Evolutionary conservation across 2,329 filamentous ascomycete genomes (phyloP), one percentile per base, ranked within the genome.

Genomic region (Tolypocladium guangdongense): DNA sequence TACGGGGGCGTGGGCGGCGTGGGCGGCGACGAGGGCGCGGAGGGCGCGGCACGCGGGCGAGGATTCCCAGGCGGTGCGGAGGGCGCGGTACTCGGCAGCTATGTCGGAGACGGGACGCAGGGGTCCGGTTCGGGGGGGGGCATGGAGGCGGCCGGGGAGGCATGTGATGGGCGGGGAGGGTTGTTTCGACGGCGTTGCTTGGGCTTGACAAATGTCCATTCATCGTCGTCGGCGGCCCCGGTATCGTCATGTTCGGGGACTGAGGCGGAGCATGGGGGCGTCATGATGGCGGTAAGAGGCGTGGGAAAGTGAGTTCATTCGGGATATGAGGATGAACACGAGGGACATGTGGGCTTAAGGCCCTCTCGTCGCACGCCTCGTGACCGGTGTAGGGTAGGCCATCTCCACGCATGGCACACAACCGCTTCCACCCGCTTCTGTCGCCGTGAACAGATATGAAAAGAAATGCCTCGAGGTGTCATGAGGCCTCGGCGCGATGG

Each of bases 21-120:
- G 63, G 0, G 56, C 54, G 0, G 58, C 52, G 4, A 78, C 50
- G 4, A 74, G 58, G 1, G 62, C 58, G 6, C 62, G 59, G 4
- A 81, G 64, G 7, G 57, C 56, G 1, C 53, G 49, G 57, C 66
- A 69, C 24, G 59, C 60, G 0, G 59, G 35, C 1, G 62, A 64
- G 1, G 58, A 48, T 37, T 62, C 59, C 64, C 65, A 70, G n/a
- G 62, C 59, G 32, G 56, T 11, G 20, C 62, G 60, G 46, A 66
- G 52, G 6, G 51, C 55, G 41, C 52, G 55, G 55, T 69, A 67
- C 43, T 70, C 67, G 48, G 57, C 53, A 30, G 59, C 56, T 27
- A 71, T 63, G 11, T 66, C 66, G 11, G 57, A 47, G 7, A 61
- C 58, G 27, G 63, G 55, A 32, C 59, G 56, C 32, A 59, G 53